These are phyloP conservation scores for Podospora conica DNA, from an alignment of 495 filamentous ascomycete species.

Conservation along the genomic window DNA sequence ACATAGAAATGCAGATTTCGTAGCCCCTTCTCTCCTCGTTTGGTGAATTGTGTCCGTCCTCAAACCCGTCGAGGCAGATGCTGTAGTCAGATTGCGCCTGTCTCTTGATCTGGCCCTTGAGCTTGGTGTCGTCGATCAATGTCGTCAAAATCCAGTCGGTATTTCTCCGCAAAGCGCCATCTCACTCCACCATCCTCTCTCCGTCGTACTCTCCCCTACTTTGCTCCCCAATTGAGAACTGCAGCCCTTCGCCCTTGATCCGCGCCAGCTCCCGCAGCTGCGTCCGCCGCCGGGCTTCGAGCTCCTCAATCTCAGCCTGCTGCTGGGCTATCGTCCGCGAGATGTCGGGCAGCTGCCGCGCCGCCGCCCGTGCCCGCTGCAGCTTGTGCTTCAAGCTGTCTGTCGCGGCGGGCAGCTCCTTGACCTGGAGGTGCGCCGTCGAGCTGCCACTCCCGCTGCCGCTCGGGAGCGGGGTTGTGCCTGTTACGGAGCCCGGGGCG, in stretches of 20 bases:
- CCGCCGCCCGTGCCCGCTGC: conserved; percentile 62
- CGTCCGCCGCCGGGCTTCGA: conserved; percentile 59
- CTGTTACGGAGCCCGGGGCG: conserved; percentile 28
- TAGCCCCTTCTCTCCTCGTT: not conserved
- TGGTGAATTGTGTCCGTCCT: not conserved
- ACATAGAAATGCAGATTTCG: not conserved
- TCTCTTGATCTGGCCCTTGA: not conserved
- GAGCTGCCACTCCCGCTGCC: not conserved
- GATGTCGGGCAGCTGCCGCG: conserved; percentile 68
- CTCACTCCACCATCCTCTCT: conserved; percentile 22
- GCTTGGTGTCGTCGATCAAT: not conserved
- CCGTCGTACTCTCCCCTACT: conserved; percentile 11
- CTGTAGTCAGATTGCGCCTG: not conserved
- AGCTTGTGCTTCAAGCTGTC: conserved; percentile 73
- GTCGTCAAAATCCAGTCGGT: not conserved
- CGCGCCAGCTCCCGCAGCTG: conserved; percentile 51
- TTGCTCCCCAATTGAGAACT: conserved; percentile 17
- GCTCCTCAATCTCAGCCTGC: conserved; percentile 66
- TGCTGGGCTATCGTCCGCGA: conserved; percentile 68
- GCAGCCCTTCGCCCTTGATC: conserved; percentile 38
- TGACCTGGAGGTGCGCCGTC: conserved; percentile 50
- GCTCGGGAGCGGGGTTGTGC: conserved; percentile 28
- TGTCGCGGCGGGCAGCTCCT: conserved; percentile 69
- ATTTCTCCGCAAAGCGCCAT: not conserved
- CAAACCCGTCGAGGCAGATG: not conserved